Evolutionary conservation across 1,139 yeast genomes (phyloP).

Genomic region (Saccharomycopsis crataegensis): DNA sequence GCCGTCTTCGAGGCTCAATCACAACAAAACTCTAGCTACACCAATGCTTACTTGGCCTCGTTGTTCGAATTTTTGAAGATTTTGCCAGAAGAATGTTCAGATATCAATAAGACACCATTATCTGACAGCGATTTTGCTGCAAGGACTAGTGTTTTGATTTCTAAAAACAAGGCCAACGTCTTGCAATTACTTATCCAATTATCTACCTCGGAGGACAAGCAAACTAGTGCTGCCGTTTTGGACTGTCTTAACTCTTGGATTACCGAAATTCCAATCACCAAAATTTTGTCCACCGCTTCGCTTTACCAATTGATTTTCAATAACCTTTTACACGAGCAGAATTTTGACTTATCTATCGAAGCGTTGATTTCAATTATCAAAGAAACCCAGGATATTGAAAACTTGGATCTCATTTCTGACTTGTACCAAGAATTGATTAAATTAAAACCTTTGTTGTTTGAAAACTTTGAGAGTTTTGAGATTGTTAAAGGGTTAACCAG

Average conservation of each 20-base stretch:
- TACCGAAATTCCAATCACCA: conserved; percentile 68
- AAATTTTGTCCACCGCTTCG: conserved; percentile 52
- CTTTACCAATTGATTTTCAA: conserved; percentile 62
- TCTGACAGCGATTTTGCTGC: conserved; percentile 72
- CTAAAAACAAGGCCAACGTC: conserved; percentile 62
- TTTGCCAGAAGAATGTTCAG: conserved; percentile 85
- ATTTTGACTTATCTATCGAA: conserved; percentile 84
- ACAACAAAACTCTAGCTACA: conserved; percentile 6
- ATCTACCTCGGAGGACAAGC: conserved; percentile 25
- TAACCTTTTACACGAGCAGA: conserved; percentile 54
- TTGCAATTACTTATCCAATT: conserved; percentile 51
- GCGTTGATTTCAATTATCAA: conserved; percentile 71
- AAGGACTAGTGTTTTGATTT: conserved; percentile 57
- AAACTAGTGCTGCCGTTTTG: conserved; percentile 38
- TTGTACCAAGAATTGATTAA: conserved; percentile 62
- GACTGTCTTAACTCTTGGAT: conserved; percentile 88
- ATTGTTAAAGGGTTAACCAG: conserved; percentile 66
- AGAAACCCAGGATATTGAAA: conserved; percentile 74
- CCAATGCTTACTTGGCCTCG: conserved; percentile 21
- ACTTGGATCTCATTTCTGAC: conserved; percentile 53
- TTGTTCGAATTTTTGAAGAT: conserved; percentile 75
- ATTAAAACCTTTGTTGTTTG: conserved; percentile 44
- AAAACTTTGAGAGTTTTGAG: conserved; percentile 56
- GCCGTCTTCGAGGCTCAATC: conserved; percentile 22
- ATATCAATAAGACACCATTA: conserved; percentile 67